Evolutionary conservation across 176 grass and related monocot species (phyloP), one percentile per base, ranked within the genome.

Genomic region (Musa beccarii): DNA sequence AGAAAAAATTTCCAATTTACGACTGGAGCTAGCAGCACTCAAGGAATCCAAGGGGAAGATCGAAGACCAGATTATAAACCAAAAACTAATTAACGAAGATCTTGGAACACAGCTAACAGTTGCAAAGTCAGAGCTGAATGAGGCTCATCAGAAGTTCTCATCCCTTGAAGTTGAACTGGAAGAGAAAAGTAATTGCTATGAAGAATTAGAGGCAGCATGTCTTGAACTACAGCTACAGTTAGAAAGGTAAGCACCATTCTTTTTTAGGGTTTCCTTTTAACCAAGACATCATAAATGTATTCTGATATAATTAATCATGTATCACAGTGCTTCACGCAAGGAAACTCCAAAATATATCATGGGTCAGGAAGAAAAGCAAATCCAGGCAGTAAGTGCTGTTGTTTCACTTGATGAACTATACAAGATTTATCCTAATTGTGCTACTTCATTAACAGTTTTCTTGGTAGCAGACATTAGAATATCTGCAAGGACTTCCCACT

Each of bases 361-460:
- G 29, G 72, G 68, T 19, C 79, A 76, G 76, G 80, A 89, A 77
- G 90, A 86, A 11, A 81, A 93, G 63, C 88, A 93, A 82, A n/a
- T 74, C 22, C 63, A 71, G 19, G 83, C 84, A 59, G 94, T 98
- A 86, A 84, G 82, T 85, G 85, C 12, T 23, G 10, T 34, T 67
- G 1, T 67, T 14, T 24, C 24, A 15, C 34, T 43, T 43, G 34
- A 43, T 43, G 34, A 43, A 43, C 34, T 43, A 43, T 43, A 43
- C 34, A 5, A 43, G 4, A 43, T 43, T 43, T 43, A 43, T 43
- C 34, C 34, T 43, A 43, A 43, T 6, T 43, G 34, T 6, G 34
- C 34, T 43, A 43, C 34, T 43, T 43, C 34, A 43, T 43, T 5
- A 43, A 43, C 34, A 43, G 34, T 43, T 43, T 43, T 43, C 34